A percentile compares a stretch with the other conserved stretches of the same genome.
These are phyloP conservation scores for Carex scoparia DNA, from an alignment of 176 grass and related monocot genomes.

Conservation along the genomic window DNA sequence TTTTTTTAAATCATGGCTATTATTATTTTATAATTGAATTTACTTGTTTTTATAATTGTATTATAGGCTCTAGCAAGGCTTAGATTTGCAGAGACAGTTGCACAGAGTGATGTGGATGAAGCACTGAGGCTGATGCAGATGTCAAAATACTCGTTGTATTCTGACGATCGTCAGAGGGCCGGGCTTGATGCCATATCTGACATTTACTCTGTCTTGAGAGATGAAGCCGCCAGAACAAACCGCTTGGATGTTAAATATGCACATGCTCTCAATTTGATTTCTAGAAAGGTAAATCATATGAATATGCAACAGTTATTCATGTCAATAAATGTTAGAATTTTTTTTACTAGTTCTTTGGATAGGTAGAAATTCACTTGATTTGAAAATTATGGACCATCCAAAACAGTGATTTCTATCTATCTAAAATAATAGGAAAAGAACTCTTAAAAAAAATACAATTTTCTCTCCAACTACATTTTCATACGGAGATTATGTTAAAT, in stretches of 20 bases:
- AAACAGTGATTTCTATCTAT: no score
- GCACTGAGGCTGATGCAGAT: constrained; percentile 94
- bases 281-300: constrained; percentile 70
- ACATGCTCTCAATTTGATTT: constrained; percentile 96
- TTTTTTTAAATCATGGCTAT: no score
- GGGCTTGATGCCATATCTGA: constrained; percentile 95
- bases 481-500: no score
- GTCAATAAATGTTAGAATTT: background rate
- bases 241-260: constrained; percentile 92
- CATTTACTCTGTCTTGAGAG: constrained; percentile 93
- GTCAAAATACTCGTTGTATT: constrained; percentile 93
- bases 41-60: background rate
- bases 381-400: no score
- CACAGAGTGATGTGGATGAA: constrained; percentile 92
- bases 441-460: no score
- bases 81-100: constrained; percentile 77
- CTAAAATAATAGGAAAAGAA: no score
- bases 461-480: no score
- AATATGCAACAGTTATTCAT: background rate
- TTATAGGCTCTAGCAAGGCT: constrained; percentile 93
- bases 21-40: background rate
- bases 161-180: constrained; percentile 84
- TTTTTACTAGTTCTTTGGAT: no score
- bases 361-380: no score
- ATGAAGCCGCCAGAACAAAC: constrained; percentile 74